Conservation (phyloP, 345 rosid species). For the Garcia nutans region DNA sequence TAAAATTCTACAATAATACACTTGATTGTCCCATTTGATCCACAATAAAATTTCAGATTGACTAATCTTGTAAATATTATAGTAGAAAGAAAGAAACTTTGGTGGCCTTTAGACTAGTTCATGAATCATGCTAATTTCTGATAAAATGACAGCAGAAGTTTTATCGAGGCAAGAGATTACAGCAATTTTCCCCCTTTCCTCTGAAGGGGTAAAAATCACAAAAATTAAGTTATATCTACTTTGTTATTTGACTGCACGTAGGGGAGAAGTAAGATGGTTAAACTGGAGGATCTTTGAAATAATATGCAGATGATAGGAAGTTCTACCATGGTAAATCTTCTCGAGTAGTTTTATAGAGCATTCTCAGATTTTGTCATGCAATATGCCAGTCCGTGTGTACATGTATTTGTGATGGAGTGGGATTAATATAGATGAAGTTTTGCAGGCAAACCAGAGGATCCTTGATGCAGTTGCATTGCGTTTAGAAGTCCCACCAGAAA, state of each 20-base stretch:
- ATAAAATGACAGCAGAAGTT: not conserved
- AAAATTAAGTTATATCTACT: not conserved
- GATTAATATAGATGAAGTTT: not conserved
- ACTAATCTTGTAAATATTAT: too few relatives aligned
- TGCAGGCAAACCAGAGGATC: constrained; percentile 98
- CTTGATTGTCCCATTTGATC: not conserved
- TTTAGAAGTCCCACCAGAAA: constrained; percentile 69
- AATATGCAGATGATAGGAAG: not conserved
- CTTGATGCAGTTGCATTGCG: constrained; percentile 85
- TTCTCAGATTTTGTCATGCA: not conserved
- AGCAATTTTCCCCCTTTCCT: too few relatives aligned
- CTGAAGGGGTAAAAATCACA: not conserved
- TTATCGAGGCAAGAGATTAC: not conserved
- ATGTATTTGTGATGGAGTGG: not conserved
- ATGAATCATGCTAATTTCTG: not conserved
- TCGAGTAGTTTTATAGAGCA: too few relatives aligned
- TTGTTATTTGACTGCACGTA: not conserved
- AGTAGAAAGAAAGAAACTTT: too few relatives aligned
- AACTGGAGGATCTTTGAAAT: too few relatives aligned
- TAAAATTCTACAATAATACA: not conserved
- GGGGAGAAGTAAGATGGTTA: too few relatives aligned
- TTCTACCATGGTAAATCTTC: not conserved
- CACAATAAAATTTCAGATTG: not conserved
- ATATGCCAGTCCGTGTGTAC: not conserved
- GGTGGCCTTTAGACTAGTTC: not conserved